Percentiles rank a stretch among this genome's conserved stretches.
phyloP scores from a whole-genome alignment of 1,139 yeast genomes.

The Pichiaceae sp. region DNA sequence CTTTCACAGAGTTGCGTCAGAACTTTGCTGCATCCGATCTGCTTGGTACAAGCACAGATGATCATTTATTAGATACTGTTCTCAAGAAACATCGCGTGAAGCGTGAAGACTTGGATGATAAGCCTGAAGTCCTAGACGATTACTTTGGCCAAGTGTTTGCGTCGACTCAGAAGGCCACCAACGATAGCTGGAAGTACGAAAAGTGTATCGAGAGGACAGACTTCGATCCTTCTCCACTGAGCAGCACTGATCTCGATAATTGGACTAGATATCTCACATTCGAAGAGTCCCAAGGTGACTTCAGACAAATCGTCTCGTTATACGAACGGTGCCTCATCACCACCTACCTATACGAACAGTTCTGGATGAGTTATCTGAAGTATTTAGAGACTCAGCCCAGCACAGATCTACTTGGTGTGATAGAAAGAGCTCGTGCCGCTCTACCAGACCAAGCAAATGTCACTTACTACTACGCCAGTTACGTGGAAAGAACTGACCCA shows the following conservation, averaged over 20 bases:
- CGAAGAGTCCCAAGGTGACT: conserved; percentile 26
- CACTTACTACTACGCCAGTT: conserved; percentile 8
- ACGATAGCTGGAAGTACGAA: conserved; percentile 55
- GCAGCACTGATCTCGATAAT: conserved; percentile 29
- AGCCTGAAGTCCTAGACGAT: conserved; percentile 32
- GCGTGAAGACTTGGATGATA: conserved; percentile 12
- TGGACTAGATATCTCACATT: conserved; percentile 49
- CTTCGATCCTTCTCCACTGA: conserved; percentile 32
- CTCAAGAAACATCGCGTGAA: conserved; percentile 8
- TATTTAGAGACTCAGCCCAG: conserved; percentile 25
- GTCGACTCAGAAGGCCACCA: conserved; percentile 42
- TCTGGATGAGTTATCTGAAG: conserved; percentile 55
- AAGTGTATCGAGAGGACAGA: conserved; percentile 36
- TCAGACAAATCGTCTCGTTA: conserved; percentile 26
- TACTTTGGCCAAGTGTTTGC: conserved; percentile 35
- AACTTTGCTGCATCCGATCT: conserved; percentile 29
- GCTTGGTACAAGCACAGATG: conserved; percentile 12
- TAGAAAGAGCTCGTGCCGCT: conserved; percentile 23
- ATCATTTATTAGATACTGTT: conserved; percentile 17
- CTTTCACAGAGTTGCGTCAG: conserved; percentile 36
- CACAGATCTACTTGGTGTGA: conserved; percentile 26
- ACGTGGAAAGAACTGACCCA: conserved; percentile 11
- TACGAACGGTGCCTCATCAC: conserved; percentile 60
- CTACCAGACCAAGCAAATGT: conserved; percentile 37
- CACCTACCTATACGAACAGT: conserved; percentile 35